Conservation (phyloP, 2,329 filamentous ascomycete genomes). For the Diaporthe aspalathi region DNA sequence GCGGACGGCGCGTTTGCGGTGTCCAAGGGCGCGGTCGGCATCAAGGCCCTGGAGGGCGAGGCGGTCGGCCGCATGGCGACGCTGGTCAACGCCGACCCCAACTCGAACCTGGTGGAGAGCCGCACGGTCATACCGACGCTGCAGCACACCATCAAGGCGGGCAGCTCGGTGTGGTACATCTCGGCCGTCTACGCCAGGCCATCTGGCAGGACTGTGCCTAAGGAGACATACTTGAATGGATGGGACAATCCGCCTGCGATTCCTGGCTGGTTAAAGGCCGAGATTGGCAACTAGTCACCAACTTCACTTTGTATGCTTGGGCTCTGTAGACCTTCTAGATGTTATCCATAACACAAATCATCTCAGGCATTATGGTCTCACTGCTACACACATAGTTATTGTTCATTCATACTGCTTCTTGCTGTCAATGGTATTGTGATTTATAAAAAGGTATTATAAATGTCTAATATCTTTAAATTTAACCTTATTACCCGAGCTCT, state of each 20-base stretch:
- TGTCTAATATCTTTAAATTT: too few species aligned
- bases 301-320: neutral
- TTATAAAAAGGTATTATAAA: too few species aligned
- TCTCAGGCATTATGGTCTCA: neutral
- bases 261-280: constrained; percentile 69
- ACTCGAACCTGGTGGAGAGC: constrained; percentile 80
- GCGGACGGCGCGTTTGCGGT: constrained; percentile 66
- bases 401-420: too few species aligned
- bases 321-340: too few species aligned
- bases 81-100: constrained; percentile 80
- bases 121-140: constrained; percentile 78
- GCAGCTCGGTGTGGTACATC: constrained; percentile 73
- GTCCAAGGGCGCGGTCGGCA: constrained; percentile 67
- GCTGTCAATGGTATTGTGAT: too few species aligned
- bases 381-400: too few species aligned
- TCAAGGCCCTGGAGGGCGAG: constrained; percentile 64
- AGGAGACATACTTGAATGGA: constrained; percentile 63
- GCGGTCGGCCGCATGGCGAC: constrained; percentile 65
- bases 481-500: too few species aligned
- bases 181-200: constrained; percentile 79
- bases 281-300: constrained; percentile 52
- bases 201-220: constrained; percentile 62
- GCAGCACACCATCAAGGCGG: constrained; percentile 68
- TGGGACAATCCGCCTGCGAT: constrained; percentile 70
- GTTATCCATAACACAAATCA: neutral